Evolutionary conservation across 2,329 filamentous ascomycete genomes (phyloP), one percentile per base, ranked within the genome.

Genomic region (Fonsecaea erecta): DNA sequence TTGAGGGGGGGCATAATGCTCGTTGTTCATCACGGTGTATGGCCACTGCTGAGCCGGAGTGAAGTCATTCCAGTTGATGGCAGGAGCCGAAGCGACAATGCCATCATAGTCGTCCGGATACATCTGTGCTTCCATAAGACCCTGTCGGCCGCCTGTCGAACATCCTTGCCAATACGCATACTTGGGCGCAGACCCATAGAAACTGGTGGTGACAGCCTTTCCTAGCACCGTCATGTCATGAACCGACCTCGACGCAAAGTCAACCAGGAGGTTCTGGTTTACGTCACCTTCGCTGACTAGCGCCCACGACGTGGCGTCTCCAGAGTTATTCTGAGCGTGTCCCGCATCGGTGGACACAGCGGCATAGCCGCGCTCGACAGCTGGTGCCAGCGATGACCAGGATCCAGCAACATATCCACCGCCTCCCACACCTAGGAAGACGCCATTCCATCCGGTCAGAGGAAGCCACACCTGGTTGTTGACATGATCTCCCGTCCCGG

Each of bases 91-190:
- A 12, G 72, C 73, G 2, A 74, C 54, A 46, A 75, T 72, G 2
- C 73, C 73, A 43, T 74, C 72, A 32, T 70, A 75, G 9, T 67
- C 59, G 1, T 51, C 52, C 0, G 73, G 73, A 37, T 72, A 70
- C 11, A 63, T 55, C 48, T 51, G 72, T 52, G 5, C 81, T 8
- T 81, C 80, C 60, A 83, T 84, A 35, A 86, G 75, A 3, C 84
- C 86, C 75, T 88, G 84, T 0, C 86, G 78, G 0, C 86, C 86
- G 7, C 86, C 86, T 0, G 84, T 82, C 0, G 84, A 87, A 71
- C 86, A 88, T 5, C 86, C 86, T 1, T 83, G 71, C 66, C 82
- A 88, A 73, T 88, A 88, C 4, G 61, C 62, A 24, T 43, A 51
- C n/a, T 40, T 34, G 11, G 64, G 62, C 7, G 30, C 14, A 14